Evolutionary conservation across 2,329 filamentous ascomycete genomes (phyloP), one percentile per base, ranked within the genome.

Genomic region (Aspergillus alliaceus): DNA sequence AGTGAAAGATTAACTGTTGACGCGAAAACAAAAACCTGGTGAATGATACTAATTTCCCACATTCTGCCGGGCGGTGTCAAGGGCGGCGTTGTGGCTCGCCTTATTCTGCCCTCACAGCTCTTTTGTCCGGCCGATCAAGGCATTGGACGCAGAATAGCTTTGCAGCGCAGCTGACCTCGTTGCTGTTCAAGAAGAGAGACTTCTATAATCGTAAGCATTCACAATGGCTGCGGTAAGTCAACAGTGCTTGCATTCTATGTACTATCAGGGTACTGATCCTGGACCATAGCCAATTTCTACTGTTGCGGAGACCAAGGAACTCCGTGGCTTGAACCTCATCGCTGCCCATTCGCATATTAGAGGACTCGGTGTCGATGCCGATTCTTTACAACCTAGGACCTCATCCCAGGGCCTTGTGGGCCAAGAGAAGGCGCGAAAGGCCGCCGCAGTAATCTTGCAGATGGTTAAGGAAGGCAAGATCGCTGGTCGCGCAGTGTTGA

Each of bases 391-490:
- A 70, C 93, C 95, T 20, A 87, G 93, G 59, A 77, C 85, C 27
- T 84, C 89, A 48, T 96, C 93, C 14, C 95, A 99, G 75, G 95
- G 95, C 34, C 86, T 99, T 5, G 93, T 99, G 8, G 95, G 95
- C 46, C 95, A 99, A 78, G 89, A 96, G 71, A 96, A 96, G 81
- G 95, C 95, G 56, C 88, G 95, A 59, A 98, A 97, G 78, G 95
- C 95, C 9, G 95, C 95, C 3, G 95, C 93, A 1, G 90, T 99
- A 49, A 96, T 99, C 68, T 80, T 99, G 60, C 92, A 96, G 80
- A 99, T 99, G 95, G 96, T 96, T 69, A 97, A 96, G 79, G 92
- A 97, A 72, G 93, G 93, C 71, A 98, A 97, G 82, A 98, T 99
- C 79, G 95, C 95, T 58, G 95, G 95, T 53, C 87, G 93, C 69